phyloP scores from a whole-genome alignment of 257 asterid genomes.

The Salvia hispanica region DNA sequence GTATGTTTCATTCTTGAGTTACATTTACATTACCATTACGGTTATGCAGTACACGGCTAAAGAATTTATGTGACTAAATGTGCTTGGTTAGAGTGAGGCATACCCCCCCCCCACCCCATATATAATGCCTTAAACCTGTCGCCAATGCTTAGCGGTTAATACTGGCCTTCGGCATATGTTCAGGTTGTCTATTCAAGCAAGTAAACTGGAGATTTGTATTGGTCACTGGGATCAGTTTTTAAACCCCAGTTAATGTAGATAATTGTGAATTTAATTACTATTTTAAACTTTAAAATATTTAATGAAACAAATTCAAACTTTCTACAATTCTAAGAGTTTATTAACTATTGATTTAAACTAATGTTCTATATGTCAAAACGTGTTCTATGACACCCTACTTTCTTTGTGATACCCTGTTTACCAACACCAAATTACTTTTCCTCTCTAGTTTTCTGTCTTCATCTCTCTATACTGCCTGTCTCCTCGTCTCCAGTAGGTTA shows the following conservation, averaged over 20 bases:
- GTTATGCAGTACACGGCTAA: neutral
- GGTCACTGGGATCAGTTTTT: neutral
- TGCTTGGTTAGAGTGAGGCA: constrained; percentile 18
- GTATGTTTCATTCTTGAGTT: constrained; percentile 43
- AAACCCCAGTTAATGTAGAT: neutral
- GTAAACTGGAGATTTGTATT: neutral
- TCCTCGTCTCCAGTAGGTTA: neutral
- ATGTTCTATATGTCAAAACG: neutral
- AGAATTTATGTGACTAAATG: constrained; percentile 1
- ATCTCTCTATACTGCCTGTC: neutral
- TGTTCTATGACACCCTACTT: neutral
- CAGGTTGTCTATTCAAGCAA: neutral
- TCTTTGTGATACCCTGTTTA: neutral
- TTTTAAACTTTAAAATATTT: neutral
- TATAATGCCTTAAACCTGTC: constrained; percentile 13
- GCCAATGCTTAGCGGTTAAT: constrained; percentile 12
- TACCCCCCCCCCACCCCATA: neutral
- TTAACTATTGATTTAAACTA: neutral
- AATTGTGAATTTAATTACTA: neutral
- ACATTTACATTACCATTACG: constrained; percentile 17
- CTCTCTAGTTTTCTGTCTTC: neutral
- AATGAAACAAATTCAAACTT: neutral
- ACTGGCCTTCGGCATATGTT: neutral
- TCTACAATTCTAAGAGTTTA: neutral
- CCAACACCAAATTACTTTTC: neutral